Conservation (phyloP, 805 yeast genomes). For the Isabelozyma pseudorhagii region DNA sequence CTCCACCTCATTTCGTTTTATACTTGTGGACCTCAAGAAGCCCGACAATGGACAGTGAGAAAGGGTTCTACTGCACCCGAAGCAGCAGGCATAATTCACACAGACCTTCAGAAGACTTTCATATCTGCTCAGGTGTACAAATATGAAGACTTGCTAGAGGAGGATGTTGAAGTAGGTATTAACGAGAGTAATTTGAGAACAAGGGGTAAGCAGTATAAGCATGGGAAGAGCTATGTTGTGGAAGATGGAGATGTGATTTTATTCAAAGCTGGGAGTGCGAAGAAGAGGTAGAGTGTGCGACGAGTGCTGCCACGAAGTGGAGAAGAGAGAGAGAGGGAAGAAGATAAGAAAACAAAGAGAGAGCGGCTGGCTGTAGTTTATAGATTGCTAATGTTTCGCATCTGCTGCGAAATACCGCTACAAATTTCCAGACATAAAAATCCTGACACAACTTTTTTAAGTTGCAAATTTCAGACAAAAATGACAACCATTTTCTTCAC, state of each 20-base stretch:
- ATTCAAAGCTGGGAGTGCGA: slow-evolving; percentile 71
- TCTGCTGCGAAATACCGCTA: too few relatives aligned
- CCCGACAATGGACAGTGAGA: slow-evolving; percentile 85
- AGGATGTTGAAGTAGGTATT: slow-evolving; percentile 38
- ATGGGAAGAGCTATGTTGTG: slow-evolving; percentile 75
- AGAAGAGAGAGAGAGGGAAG: background rate
- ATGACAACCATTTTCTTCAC: too few relatives aligned
- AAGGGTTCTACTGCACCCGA: slow-evolving; percentile 76
- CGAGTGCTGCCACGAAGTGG: background rate
- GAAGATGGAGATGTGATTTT: slow-evolving; percentile 82
- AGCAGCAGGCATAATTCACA: slow-evolving; percentile 89
- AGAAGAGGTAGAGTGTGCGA: slow-evolving; percentile 16
- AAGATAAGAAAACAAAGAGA: background rate
- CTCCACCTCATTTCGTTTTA: slow-evolving; percentile 76
- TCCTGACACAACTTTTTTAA: too few relatives aligned
- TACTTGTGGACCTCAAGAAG: slow-evolving; percentile 85
- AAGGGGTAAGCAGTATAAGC: slow-evolving; percentile 57
- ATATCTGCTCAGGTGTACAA: slow-evolving; percentile 74
- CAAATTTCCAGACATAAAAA: too few relatives aligned
- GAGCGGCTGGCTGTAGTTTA: background rate
- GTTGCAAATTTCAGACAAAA: too few relatives aligned
- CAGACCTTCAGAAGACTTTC: slow-evolving; percentile 78
- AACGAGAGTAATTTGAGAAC: slow-evolving; percentile 51
- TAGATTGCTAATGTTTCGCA: too few relatives aligned
- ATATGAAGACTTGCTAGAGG: slow-evolving; percentile 49